Evolutionary conservation across 1,284 basidiomycete species (phyloP), one percentile per base, ranked within the genome.

Genomic region (Irpex lacteus): DNA sequence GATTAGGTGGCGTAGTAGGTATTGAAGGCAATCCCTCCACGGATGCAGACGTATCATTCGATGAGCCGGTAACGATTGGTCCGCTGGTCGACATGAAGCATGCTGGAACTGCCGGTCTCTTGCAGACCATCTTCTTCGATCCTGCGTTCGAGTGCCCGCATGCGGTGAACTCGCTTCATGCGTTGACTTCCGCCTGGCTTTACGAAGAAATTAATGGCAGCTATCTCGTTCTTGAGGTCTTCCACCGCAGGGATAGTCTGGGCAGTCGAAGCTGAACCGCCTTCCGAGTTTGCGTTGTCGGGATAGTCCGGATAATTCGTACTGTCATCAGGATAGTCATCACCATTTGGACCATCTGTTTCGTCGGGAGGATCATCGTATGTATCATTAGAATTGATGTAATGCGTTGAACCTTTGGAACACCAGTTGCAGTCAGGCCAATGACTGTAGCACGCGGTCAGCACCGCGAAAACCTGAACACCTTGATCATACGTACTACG

Each of bases 401-500:
- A 66, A 59, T 75, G 74, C 19, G 68, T 73, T 3, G 71, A 68
- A 18, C 73, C 73, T 44, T 69, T 72, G 6, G 69, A 70, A 55
- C 75, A 76, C 74, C 74, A 75, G 66, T 75, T 81, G 68, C 87
- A 89, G 65, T 87, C 75, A 4, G 87, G 86, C 86, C 86, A 88
- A 72, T 82, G 83, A 66, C 87, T 89, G 65, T 50, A 18, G 34
- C 54, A 52, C 44, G 44, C 19, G 44, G 38, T 65, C 40, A 66
- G 72, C 61, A n/a, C 3, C 26, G 32, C 26, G 11, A 26, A 49
- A 36, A 26, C 7, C 21, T n/a, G 38, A 61, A 7, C 19, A 26
- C 15, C 26, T 50, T 9, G 26, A 49, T 40, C 40, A 52, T 21
- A 75, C 82, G 70, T 70, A 85, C 85, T 86, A 87, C 1, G 85